A percentile compares a stretch with the other conserved stretches of the same genome.
These are phyloP conservation scores for Porcisia deanei DNA, from an alignment of 208 protist genomes.

Conservation along the genomic window DNA sequence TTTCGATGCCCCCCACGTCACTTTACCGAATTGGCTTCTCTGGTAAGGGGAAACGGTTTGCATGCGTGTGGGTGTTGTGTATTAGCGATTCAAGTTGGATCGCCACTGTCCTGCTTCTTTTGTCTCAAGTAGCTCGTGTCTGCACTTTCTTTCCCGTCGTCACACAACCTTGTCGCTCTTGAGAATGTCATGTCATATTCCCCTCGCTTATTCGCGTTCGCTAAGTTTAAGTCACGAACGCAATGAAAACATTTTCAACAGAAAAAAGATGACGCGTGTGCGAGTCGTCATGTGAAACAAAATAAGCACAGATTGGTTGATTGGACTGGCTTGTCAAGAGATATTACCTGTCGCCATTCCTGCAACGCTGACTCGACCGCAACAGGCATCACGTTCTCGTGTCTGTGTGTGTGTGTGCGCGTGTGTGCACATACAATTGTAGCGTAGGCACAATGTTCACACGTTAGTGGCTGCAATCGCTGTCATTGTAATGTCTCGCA, in stretches of 20 bases:
- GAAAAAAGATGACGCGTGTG: not conserved
- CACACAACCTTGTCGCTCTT: not conserved
- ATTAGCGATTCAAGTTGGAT: not conserved
- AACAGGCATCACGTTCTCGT: not conserved
- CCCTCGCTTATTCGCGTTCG: not conserved
- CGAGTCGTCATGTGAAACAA: not conserved
- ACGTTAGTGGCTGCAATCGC: not conserved
- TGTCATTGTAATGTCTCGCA: not conserved
- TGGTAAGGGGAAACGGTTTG: not conserved
- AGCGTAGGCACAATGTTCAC: not conserved
- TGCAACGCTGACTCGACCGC: not conserved
- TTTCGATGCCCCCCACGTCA: not conserved
- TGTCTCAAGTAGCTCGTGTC: not conserved
- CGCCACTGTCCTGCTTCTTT: not conserved
- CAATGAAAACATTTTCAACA: not conserved
- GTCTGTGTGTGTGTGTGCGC: not conserved
- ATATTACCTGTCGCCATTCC: not conserved
- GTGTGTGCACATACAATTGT: not conserved
- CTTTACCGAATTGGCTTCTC: not conserved
- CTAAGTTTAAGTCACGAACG: not conserved
- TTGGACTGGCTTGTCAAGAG: not conserved
- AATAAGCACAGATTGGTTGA: not conserved
- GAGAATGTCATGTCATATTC: not conserved
- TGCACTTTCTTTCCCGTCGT: not conserved
- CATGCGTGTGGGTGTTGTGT: not conserved